These are phyloP conservation scores for Pluteus cervinus DNA, from an alignment of 768 basidiomycete genomes.

Conservation along the genomic window DNA sequence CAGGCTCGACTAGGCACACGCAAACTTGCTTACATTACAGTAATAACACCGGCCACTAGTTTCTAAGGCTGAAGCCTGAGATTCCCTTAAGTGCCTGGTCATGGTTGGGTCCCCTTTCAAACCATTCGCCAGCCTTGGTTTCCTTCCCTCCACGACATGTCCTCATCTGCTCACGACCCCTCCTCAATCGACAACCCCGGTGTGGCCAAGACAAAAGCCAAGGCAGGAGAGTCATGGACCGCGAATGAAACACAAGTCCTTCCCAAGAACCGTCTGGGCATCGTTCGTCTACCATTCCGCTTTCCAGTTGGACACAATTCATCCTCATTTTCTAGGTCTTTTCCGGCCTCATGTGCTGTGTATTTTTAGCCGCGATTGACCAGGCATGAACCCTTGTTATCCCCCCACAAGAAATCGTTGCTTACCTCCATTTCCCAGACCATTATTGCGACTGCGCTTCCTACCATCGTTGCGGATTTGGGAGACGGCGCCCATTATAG, in stretches of 20 bases:
- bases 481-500: conserved; percentile 60
- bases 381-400: conserved; percentile 30
- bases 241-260: conserved; percentile 46
- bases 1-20: too few species aligned
- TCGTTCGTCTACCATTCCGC: conserved; percentile 39
- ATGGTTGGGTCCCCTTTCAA: too few species aligned
- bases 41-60: too few species aligned
- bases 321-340: conserved; percentile 30
- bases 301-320: too few species aligned
- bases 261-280: conserved; percentile 43
- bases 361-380: conserved; percentile 53
- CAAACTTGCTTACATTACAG: too few species aligned
- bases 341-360: conserved; percentile 35
- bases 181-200: too few species aligned
- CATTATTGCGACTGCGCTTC: conserved; percentile 70
- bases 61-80: too few species aligned
- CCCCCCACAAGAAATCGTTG: not conserved
- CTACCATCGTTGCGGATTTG: conserved; percentile 62
- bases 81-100: too few species aligned
- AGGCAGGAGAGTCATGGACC: conserved; percentile 51
- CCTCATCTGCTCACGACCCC: too few species aligned
- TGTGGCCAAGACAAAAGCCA: conserved; percentile 20
- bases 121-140: too few species aligned
- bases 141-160: too few species aligned
- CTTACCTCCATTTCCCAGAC: conserved; percentile 30